Evolutionary conservation across 768 basidiomycete species (phyloP), one percentile per base, ranked within the genome.

Genomic region (Russula earlei): DNA sequence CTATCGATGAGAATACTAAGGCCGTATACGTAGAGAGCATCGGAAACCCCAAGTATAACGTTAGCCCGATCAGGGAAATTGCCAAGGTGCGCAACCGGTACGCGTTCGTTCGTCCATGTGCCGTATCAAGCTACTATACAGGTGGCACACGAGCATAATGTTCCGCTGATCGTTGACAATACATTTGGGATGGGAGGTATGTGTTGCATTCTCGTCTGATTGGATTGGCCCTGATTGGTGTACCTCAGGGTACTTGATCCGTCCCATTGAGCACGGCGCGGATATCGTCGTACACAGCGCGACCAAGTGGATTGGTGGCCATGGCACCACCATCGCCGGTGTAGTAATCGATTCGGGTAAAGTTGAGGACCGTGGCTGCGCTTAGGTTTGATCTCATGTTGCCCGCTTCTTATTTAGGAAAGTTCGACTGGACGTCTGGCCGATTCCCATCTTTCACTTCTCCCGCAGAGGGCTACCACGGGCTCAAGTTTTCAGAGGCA

Each of bases 301-400:
- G 0, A 89, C 88, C 1, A 90, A 91, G 64, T 91, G 88, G 89
- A 88, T 90, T 33, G 83, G 84, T 12, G 84, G 85, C 0, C 86
- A 88, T 58, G 87, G 89, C 29, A 89, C 83, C 0, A 85, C 84
- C 22, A 86, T 91, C 45, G 87, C 76, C 4, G 89, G 88, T 40
- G 79, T 88, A 27, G 71, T 91, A 55, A 68, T 91, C 45, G 87
- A 89, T 66, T 76, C 78, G 9, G 87, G 86, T 78, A 48, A 66
- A 29, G 65, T 69, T 62, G 29, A 37, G 53, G 20, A 45, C 5
- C 25, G 5, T 29, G 8, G 1, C 37, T 19, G 17, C 15, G 27
- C 19, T 2, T 15, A 31, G 2, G 3, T n/a, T 19, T 14, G 31
- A 10, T 41, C 4, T 27, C 11, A 22, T n/a, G 2, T 44, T 33